Conservation (phyloP, 306 rosid species). For the Dalbergia cultrata region DNA sequence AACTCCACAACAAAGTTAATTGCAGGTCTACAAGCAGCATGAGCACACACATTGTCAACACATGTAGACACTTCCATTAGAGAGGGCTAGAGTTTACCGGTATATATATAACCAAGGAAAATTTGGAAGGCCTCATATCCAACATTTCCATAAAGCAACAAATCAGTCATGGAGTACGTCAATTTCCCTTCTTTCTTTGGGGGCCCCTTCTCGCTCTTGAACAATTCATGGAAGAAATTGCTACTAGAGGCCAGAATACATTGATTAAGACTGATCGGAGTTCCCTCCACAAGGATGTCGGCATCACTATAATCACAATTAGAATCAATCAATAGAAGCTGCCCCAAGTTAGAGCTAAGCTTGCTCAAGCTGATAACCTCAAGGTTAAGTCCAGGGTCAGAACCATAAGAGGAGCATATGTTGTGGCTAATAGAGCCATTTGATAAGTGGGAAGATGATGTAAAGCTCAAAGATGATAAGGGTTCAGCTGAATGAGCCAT, state of each 20-base stretch:
- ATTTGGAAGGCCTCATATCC: constrained; percentile 84
- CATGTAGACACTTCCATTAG: constrained; percentile 87
- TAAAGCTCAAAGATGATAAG: constrained; percentile 88
- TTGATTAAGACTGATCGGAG: constrained; percentile 69
- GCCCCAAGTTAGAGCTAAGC: constrained; percentile 86
- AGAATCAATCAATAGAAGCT: constrained; percentile 65
- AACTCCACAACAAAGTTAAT: constrained; percentile 87
- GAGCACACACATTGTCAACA: constrained; percentile 76
- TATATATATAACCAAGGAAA: constrained; percentile 73
- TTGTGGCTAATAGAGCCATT: constrained; percentile 76
- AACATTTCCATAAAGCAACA: constrained; percentile 76
- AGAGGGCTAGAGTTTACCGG: constrained; percentile 81
- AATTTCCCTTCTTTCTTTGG: constrained; percentile 65
- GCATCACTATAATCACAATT: constrained; percentile 82
- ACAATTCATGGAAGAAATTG: constrained; percentile 74
- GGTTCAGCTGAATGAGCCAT: constrained; percentile 86
- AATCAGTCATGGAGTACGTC: constrained; percentile 69
- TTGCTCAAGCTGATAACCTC: constrained; percentile 77
- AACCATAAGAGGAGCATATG: constrained; percentile 50
- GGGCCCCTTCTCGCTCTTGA: constrained; percentile 61
- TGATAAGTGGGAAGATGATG: constrained; percentile 76
- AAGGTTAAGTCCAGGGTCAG: constrained; percentile 67
- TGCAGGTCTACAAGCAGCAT: constrained; percentile 96
- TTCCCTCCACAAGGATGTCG: constrained; percentile 70
- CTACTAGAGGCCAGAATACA: constrained; percentile 88